phyloP scores from a whole-genome alignment of 2,329 filamentous ascomycete genomes.

The Cryphonectria naterciae region DNA sequence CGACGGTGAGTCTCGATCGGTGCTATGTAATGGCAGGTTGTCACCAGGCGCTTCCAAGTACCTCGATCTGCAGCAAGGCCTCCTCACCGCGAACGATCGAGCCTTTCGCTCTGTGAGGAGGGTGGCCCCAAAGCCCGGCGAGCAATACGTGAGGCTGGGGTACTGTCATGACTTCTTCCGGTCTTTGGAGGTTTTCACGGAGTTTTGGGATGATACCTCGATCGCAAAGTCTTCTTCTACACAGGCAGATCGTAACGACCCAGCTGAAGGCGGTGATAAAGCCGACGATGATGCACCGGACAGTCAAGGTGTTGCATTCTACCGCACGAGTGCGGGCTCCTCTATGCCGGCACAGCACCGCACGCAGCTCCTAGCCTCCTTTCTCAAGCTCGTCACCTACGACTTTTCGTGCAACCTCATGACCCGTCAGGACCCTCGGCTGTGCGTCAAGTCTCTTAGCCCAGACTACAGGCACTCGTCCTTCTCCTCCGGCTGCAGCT shows the following conservation, averaged over 20 bases:
- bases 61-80: slow-evolving; percentile 60
- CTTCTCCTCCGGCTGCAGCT: slow-evolving; percentile 61
- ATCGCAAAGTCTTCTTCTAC: slow-evolving; percentile 33
- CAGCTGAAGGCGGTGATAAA: slow-evolving; percentile 28
- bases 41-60: slow-evolving; percentile 64
- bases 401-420: slow-evolving; percentile 68
- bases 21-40: slow-evolving; percentile 55
- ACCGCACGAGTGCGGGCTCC: slow-evolving; percentile 55
- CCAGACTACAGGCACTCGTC: slow-evolving; percentile 52
- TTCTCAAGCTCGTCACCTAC: slow-evolving; percentile 67
- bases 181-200: slow-evolving; percentile 61
- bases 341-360: slow-evolving; percentile 63
- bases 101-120: slow-evolving; percentile 66
- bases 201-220: slow-evolving; percentile 67
- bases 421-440: slow-evolving; percentile 61
- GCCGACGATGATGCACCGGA: slow-evolving; percentile 20
- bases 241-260: slow-evolving; percentile 28
- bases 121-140: slow-evolving; percentile 57
- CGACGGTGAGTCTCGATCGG: slow-evolving; percentile 53
- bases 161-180: slow-evolving; percentile 70
- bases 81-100: slow-evolving; percentile 58
- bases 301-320: slow-evolving; percentile 35
- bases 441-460: slow-evolving; percentile 53
- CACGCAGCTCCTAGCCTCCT: slow-evolving; percentile 60
- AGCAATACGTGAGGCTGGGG: slow-evolving; percentile 58